Conservation (phyloP, 768 basidiomycete genomes). For the Tylopilus balloui region DNA sequence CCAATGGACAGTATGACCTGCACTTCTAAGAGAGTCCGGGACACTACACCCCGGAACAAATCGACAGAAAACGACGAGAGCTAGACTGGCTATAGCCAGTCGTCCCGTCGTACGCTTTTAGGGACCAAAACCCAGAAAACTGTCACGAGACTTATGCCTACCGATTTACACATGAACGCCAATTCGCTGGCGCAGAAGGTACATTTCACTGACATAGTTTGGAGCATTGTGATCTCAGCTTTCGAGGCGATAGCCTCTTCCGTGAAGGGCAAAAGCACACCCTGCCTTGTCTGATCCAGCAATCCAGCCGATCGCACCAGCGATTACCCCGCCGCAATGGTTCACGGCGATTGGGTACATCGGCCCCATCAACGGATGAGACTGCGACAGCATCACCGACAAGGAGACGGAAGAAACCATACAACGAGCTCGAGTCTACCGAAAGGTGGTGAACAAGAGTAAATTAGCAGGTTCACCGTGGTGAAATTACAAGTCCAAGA, state of each 20-base stretch:
- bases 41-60: background rate
- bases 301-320: slow-evolving; percentile 46
- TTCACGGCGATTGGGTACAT: slow-evolving; percentile 58
- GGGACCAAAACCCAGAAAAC: slow-evolving; percentile 38
- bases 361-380: slow-evolving; percentile 56
- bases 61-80: background rate
- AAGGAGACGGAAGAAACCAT: slow-evolving; percentile 56
- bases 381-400: slow-evolving; percentile 62
- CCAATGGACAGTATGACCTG: background rate
- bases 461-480: background rate
- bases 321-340: slow-evolving; percentile 34
- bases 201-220: background rate
- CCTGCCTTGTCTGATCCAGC: slow-evolving; percentile 43
- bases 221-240: background rate
- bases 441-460: too few species aligned
- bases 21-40: background rate
- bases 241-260: slow-evolving; percentile 33
- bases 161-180: slow-evolving; percentile 11
- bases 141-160: slow-evolving; percentile 37
- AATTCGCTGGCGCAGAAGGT: background rate
- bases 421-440: slow-evolving; percentile 52
- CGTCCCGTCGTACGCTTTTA: slow-evolving; percentile 10
- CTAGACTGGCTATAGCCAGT: background rate
- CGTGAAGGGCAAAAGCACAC: slow-evolving; percentile 43
- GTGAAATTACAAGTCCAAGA: slow-evolving; percentile 27